Base-by-base conservation (phyloP, 371 early-diverging fungal species). In the Mortierella sp. region DNA sequence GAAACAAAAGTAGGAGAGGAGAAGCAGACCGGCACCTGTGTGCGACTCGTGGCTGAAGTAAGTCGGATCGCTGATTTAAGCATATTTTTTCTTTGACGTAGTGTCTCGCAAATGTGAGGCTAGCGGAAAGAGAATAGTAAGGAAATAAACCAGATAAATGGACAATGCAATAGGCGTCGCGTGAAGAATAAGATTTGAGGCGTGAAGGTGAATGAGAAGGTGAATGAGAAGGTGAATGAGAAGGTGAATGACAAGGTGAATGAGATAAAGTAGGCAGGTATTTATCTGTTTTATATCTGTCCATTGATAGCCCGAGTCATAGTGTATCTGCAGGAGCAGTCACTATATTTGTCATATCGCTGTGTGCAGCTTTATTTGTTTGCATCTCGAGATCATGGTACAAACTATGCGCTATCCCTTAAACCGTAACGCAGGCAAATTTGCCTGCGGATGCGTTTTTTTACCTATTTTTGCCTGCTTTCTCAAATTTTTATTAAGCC, bases 61-160 rank as follows among this genome's bases (percentile, higher is more conserved):
- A 75, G 55, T 47, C 75, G 75, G 57, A 49, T 55, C n/a, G 62
- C 18, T 39, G 65, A 66, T 49, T 70, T 75, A 40, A 75, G 65
- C 75, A 75, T 75, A 54, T 37, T 63, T 51, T 51, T 51, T 51
- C 22, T n/a, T n/a, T n/a, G 10, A 22, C 22, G 30, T 30, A 4
- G 30, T 30, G 4, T 4, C 30, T 30, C 30, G 30, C 52, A 52
- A 20, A n/a, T n/a, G 52, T 20, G 9, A n/a, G 24, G 18, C 5
- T 24, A 52, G 18, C 3, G 20, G 8, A 24, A 52, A n/a, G 24
- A 65, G 37, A 18, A 32, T 32, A 37, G 24, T 20, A 18, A 35
- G 14, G 24, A 22, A 52, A 18, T 45, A 49, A 51, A 51, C 14
- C 28, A 26, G 49, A 32, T 3, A 16, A 37, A 9, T 40, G 12